Base-by-base conservation (phyloP, 1,284 basidiomycete genomes). In the Gastroboletus turbinatus region DNA sequence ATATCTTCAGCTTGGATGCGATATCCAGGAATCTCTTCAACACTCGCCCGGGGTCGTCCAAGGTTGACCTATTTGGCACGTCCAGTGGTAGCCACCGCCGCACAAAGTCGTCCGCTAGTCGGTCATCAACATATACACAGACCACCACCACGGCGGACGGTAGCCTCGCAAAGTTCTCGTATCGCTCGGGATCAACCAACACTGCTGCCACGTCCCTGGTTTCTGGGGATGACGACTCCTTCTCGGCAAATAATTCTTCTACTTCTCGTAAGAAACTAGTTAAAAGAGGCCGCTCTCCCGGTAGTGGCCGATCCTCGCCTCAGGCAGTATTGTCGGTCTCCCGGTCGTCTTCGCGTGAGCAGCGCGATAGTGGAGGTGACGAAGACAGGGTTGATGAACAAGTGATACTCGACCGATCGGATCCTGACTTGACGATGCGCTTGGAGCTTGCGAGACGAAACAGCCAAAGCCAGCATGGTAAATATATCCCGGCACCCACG, bases 1-100 rank as follows among this genome's bases (percentile, higher is more conserved):
- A 88, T 16, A 90, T 92, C 55, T 92, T 95, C 65, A 85, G 89
- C 30, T 77, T 96, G 46, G 93, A 95, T 65, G 87, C 84, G 16
- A 87, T 96, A 63, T 93, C 92, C 21, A 80, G 88, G 50, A 89
- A 88, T 67, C 76, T 92, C 29, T 90, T 92, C 70, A 83, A 80
- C 60, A 68, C 81, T 5, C 80, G 83, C 9, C 80, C 86, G 40
- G 83, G 80, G 14, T 82, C 80, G 4, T 75, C 81, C 13, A 84
- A 82, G 73, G 80, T 80, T 42, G 88, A 91, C 59, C 77, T 90
- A 53, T 90, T 92, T 63, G 80, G 82, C 36, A 83, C 85, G 5
- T 85, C 87, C 0, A 81, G 87, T 44, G 86, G 78, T 63, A 75
- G 82, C 51, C 83, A 84, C 63, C 78, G 79, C 57, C 83, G 67